A percentile compares a stretch with the other conserved stretches of the same genome.
Conservation (phyloP, 2,329 filamentous ascomycete genomes). For the Karstenula rhodostoma region DNA sequence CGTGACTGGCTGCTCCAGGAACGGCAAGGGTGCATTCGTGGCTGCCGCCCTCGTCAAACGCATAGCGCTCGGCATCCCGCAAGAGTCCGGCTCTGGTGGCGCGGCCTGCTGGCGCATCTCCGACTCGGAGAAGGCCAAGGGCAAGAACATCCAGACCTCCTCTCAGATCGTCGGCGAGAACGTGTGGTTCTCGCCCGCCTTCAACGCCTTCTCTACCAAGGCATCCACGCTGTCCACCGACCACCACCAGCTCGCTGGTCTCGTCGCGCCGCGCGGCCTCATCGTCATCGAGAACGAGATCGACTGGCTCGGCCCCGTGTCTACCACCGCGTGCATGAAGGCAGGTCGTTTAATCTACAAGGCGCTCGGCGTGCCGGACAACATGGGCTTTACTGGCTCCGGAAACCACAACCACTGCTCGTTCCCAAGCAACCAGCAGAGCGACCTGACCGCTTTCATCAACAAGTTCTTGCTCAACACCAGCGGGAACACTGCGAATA, state of each 20-base stretch:
- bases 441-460: slow-evolving; percentile 63
- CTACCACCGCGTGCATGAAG: slow-evolving; percentile 66
- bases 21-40: slow-evolving; percentile 71
- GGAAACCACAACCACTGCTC: slow-evolving; percentile 64
- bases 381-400: slow-evolving; percentile 66
- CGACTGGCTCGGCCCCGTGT: slow-evolving; percentile 66
- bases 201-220: slow-evolving; percentile 61
- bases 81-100: slow-evolving; percentile 69
- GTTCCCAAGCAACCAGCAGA: slow-evolving; percentile 62
- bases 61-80: slow-evolving; percentile 68
- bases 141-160: slow-evolving; percentile 68
- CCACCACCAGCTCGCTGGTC: slow-evolving; percentile 66
- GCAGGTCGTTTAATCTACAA: slow-evolving; percentile 63
- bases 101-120: slow-evolving; percentile 66
- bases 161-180: slow-evolving; percentile 67
- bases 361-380: slow-evolving; percentile 60
- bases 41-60: slow-evolving; percentile 66
- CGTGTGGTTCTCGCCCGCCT: slow-evolving; percentile 67
- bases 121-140: slow-evolving; percentile 56
- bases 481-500: slow-evolving; percentile 38
- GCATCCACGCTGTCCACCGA: slow-evolving; percentile 61
- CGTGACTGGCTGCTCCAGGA: slow-evolving; percentile 70
- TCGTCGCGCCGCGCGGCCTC: slow-evolving; percentile 65
- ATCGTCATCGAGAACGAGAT: slow-evolving; percentile 65
- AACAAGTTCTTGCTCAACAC: slow-evolving; percentile 58